Conservation (phyloP, 108 stramenopile species). For the Schizochytrium sp. region DNA sequence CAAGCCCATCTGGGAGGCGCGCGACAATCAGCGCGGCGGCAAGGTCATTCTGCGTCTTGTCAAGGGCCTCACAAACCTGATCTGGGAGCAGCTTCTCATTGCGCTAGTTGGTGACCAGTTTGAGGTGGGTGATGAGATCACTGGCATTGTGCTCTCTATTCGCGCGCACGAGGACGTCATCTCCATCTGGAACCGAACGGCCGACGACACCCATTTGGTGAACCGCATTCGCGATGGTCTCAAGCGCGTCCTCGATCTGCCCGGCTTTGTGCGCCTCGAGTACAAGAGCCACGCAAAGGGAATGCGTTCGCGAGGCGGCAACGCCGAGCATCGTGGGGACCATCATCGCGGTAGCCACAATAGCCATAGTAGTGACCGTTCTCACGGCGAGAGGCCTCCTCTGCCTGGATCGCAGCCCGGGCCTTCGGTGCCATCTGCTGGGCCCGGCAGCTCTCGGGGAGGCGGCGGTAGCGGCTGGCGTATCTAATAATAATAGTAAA, state of each 20-base stretch:
- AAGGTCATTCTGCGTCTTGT: conserved; percentile 84
- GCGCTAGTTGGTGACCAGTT: conserved; percentile 89
- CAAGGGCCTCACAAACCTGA: conserved; percentile 66
- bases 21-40: conserved; percentile 74
- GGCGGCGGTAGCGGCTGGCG: no score
- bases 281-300: conserved; percentile 26
- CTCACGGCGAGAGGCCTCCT: neutral
- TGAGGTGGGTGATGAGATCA: conserved; percentile 64
- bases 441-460: neutral
- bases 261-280: conserved; percentile 54
- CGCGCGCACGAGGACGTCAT: conserved; percentile 85
- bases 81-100: conserved; percentile 86
- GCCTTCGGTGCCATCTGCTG: neutral
- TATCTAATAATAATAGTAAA: no score
- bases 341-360: neutral
- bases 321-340: neutral
- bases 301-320: neutral
- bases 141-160: conserved; percentile 79
- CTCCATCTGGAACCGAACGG: conserved; percentile 78
- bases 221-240: conserved; percentile 70
- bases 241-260: conserved; percentile 69
- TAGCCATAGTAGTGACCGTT: neutral
- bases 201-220: conserved; percentile 60
- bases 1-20: conserved; percentile 94
- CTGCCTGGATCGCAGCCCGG: neutral